A percentile compares a stretch with the other conserved stretches of the same genome.
phyloP scores from a whole-genome alignment of 2,329 filamentous ascomycete genomes.

The Claviceps fusiformis region DNA sequence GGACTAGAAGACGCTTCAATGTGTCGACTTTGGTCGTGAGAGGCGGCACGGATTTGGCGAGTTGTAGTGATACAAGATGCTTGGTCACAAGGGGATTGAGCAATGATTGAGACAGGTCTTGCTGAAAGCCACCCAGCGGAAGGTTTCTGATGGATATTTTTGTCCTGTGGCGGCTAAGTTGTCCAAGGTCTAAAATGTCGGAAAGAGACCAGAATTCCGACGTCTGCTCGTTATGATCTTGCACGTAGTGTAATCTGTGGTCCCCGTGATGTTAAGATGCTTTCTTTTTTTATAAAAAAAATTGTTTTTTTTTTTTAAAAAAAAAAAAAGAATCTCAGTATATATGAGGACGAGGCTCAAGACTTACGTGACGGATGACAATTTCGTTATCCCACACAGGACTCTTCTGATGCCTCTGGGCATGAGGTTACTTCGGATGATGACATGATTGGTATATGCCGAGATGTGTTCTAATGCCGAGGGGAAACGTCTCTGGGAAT shows the following conservation, averaged over 20 bases:
- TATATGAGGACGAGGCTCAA: not conserved
- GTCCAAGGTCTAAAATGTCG: not conserved
- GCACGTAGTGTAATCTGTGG: constrained; percentile 25
- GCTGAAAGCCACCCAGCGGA: not conserved
- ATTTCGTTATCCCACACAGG: constrained; percentile 20
- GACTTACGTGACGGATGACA: constrained; percentile 27
- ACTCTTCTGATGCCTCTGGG: constrained; percentile 21
- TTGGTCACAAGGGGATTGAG: constrained; percentile 24
- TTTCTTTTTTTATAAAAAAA: too few species aligned
- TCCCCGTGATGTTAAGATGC: not conserved
- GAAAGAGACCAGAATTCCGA: not conserved
- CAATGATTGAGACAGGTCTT: constrained; percentile 16
- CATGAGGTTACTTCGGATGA: constrained; percentile 26
- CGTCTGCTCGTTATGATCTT: constrained; percentile 12
- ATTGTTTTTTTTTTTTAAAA: not conserved
- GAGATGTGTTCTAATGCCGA: constrained; percentile 22
- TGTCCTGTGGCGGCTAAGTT: not conserved
- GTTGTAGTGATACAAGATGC: constrained; percentile 26
- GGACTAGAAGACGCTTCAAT: constrained; percentile 29
- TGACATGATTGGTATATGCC: constrained; percentile 26
- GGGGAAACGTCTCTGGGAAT: constrained; percentile 20
- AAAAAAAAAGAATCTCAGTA: too few species aligned
- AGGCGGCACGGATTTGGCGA: constrained; percentile 24
- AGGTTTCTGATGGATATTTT: not conserved
- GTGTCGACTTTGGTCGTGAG: constrained; percentile 25